A percentile compares a stretch with the other conserved stretches of the same genome.
These are phyloP conservation scores for Nakazawaea anatomiae DNA, from an alignment of 805 yeast species.

Conservation along the genomic window DNA sequence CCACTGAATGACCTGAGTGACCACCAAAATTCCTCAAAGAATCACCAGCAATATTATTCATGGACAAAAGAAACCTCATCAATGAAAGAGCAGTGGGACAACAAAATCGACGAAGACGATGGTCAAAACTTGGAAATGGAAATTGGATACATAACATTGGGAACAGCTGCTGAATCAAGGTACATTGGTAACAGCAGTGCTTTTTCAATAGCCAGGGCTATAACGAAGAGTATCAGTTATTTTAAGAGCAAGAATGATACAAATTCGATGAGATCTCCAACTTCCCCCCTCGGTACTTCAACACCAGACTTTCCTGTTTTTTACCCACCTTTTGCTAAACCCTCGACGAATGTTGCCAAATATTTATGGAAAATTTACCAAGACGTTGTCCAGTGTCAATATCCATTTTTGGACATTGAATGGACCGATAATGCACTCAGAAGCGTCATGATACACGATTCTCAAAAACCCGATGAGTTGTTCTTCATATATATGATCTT, in stretches of 20 bases:
- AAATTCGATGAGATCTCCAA: not conserved
- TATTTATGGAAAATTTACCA: slow-evolving; percentile 18
- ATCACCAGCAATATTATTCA: not conserved
- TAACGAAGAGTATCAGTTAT: slow-evolving; percentile 19
- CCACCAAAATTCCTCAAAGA: not conserved
- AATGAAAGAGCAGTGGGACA: not conserved
- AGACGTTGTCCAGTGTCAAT: slow-evolving; percentile 27
- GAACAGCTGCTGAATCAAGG: slow-evolving; percentile 23
- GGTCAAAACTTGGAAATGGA: slow-evolving; percentile 20
- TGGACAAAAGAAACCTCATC: not conserved
- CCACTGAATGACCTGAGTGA: not conserved
- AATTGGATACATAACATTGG: slow-evolving; percentile 23
- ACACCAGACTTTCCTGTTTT: not conserved
- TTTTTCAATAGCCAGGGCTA: slow-evolving; percentile 25
- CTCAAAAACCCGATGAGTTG: slow-evolving; percentile 13
- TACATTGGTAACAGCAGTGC: slow-evolving; percentile 26
- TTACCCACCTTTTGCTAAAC: slow-evolving; percentile 16
- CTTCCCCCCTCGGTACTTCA: not conserved
- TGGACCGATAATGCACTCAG: slow-evolving; percentile 17
- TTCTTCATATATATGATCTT: slow-evolving; percentile 27
- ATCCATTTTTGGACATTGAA: slow-evolving; percentile 28
- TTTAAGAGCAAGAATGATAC: not conserved
- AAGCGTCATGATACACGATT: slow-evolving; percentile 14
- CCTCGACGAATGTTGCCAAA: slow-evolving; percentile 14
- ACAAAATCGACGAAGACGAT: not conserved